These are phyloP conservation scores for Yamadazyma nakazawae DNA, from an alignment of 805 yeast species.

Conservation along the genomic window DNA sequence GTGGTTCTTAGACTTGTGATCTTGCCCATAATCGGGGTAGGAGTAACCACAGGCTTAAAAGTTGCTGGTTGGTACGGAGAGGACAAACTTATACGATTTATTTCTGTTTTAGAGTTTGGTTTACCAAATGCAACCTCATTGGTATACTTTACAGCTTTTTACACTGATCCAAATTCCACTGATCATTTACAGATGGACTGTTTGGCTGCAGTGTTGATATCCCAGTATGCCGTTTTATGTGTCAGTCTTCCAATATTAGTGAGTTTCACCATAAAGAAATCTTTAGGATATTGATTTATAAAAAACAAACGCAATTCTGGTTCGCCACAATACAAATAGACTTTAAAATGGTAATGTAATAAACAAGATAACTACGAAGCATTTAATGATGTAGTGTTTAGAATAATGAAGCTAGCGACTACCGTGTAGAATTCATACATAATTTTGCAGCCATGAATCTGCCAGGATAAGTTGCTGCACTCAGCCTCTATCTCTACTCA, in stretches of 20 bases:
- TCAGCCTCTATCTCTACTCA: no score
- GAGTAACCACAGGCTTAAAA: conserved; percentile 54
- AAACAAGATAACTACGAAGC: no score
- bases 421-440: no score
- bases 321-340: background rate
- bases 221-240: conserved; percentile 67
- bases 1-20: conserved; percentile 58
- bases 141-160: conserved; percentile 84
- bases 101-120: conserved; percentile 70
- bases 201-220: conserved; percentile 68
- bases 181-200: conserved; percentile 76
- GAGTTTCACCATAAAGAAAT: conserved; percentile 60
- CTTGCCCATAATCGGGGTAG: conserved; percentile 75
- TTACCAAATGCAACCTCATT: conserved; percentile 88
- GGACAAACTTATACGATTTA: conserved; percentile 63
- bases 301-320: no score
- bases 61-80: conserved; percentile 61
- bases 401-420: no score
- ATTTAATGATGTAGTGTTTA: no score
- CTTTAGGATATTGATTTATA: conserved; percentile 32
- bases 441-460: no score
- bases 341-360: no score
- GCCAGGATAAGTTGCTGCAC: no score
- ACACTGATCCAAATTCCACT: conserved; percentile 59
- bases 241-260: conserved; percentile 73